phyloP scores from a whole-genome alignment of 2,329 filamentous ascomycete species.

The Paecilomyces sp. region DNA sequence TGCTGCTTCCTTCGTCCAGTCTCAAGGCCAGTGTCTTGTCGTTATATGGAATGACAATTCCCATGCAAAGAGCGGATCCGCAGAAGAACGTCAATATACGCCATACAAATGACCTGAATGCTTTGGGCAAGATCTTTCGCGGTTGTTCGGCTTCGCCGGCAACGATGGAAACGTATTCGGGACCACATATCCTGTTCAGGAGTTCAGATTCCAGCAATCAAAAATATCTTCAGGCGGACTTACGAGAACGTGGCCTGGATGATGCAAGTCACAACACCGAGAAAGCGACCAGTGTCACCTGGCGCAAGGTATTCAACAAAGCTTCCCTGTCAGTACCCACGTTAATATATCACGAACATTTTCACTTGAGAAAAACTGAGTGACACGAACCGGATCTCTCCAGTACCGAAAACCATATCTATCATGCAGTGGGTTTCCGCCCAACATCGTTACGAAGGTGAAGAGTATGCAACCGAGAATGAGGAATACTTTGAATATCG shows the following conservation, averaged over 20 bases:
- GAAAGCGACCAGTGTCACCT: conserved; percentile 52
- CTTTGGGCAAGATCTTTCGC: conserved; percentile 59
- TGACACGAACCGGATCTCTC: conserved; percentile 41
- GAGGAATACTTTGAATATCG: conserved; percentile 33
- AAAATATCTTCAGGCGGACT: background rate
- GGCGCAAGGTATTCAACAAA: conserved; percentile 58
- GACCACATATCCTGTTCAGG: conserved; percentile 45
- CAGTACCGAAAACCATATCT: conserved; percentile 64
- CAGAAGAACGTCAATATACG: conserved; percentile 69
- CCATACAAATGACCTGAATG: conserved; percentile 68
- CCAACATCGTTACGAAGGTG: conserved; percentile 73
- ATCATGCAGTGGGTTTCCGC: conserved; percentile 65
- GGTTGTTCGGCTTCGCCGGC: conserved; percentile 64
- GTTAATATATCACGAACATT: background rate
- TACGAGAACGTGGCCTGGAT: conserved; percentile 59
- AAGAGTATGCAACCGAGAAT: conserved; percentile 22
- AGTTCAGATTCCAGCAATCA: background rate
- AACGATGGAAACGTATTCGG: conserved; percentile 54
- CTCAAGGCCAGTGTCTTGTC: conserved; percentile 52
- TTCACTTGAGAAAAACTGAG: background rate
- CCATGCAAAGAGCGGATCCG: conserved; percentile 60
- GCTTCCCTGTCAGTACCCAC: conserved; percentile 33
- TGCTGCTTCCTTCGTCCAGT: conserved; percentile 41
- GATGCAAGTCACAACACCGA: conserved; percentile 57
- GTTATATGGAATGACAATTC: conserved; percentile 62